Evolutionary conservation across 306 rosid species (phyloP), one percentile per base, ranked within the genome.

Genomic region (Lablab purpureus): DNA sequence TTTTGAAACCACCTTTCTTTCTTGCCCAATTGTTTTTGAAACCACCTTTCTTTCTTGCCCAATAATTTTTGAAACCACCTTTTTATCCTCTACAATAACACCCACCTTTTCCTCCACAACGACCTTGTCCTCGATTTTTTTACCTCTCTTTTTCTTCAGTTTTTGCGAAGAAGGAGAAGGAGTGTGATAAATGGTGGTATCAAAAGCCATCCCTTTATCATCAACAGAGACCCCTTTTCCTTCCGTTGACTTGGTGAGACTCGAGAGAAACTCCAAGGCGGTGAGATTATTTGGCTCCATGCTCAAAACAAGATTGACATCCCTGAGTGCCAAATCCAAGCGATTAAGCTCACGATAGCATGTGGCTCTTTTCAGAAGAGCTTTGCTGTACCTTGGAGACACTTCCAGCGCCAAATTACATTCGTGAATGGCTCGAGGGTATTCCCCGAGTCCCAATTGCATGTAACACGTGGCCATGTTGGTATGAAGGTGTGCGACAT

Each of bases 341-440:
- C 72, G 72, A 67, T 67, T 67, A 12, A 67, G 72, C 72, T 11
- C 52, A 41, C 72, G 52, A 67, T 67, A 67, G n/a, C 72, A 67
- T 5, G 50, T 67, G 11, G 52, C 72, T 67, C 72, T 40, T 67
- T 21, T 67, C 11, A 67, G 15, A 40, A 67, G 34, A 40, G 72
- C 52, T 67, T 67, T 67, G 34, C 34, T 67, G 34, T 67, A 67
- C 7, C 34, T 40, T 0, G 72, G 72, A 1, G 32, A 67, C 52
- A 40, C 72, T 41, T 40, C 6, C 52, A 67, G 3, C 19, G 72
- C 72, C 34, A 67, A 67, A 67, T 41, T 67, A 10, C 72, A 67
- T 13, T 67, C 32, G 72, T 67, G 51, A 67, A 67, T 67, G 19
- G 72, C 72, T 21, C 72, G 32, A 21, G 72, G 72, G 52, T 40